Base-by-base conservation (phyloP, 2,329 filamentous ascomycete genomes). In the Alternaria arborescens region DNA sequence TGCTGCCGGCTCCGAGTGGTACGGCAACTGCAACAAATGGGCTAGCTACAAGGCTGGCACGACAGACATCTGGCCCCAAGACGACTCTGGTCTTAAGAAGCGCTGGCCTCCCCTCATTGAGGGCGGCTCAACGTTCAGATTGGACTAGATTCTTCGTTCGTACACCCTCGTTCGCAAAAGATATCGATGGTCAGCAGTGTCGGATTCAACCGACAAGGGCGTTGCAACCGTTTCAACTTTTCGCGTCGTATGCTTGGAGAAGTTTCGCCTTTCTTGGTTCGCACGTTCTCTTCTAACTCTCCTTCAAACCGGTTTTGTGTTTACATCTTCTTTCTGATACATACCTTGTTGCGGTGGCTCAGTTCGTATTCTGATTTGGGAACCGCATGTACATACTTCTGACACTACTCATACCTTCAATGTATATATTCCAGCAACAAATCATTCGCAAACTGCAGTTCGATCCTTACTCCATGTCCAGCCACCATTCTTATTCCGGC, bases 71-170 rank as follows among this genome's bases (percentile, higher is more conserved):
- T 81, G 76, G 58, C 69, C 70, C 4, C 77, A 81, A 62, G 70
- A 78, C 52, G 79, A 81, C 52, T 81, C 79, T 48, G 80, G 79
- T 18, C 65, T 82, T 24, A 80, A 71, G 66, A 74, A 71, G 66
- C 56, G 71, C 18, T 73, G 71, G 69, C 66, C 68, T 28, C 69
- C 70, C 30, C 55, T 66, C n/a, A 18, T 60, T 14, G 46, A 58
- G 12, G 48, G 38, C 1, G 30, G 30, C 4, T 58, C 51, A 18
- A 34, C 41, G 6, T 48, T 58, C n/a, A 42, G 14, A 30, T 20
- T 63, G 24, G 50, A 44, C 20, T 64, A 54, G 26, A 18, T 34
- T 20, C 1, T 11, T 8, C 3, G 8, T 16, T 48, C 18, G 22
- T 16, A 16, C 4, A 22, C 10, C 0, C 16, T 18, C 43, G 5